Evolutionary conservation across 208 protist species (phyloP).

Genomic region (Wallacemonas sp.): DNA sequence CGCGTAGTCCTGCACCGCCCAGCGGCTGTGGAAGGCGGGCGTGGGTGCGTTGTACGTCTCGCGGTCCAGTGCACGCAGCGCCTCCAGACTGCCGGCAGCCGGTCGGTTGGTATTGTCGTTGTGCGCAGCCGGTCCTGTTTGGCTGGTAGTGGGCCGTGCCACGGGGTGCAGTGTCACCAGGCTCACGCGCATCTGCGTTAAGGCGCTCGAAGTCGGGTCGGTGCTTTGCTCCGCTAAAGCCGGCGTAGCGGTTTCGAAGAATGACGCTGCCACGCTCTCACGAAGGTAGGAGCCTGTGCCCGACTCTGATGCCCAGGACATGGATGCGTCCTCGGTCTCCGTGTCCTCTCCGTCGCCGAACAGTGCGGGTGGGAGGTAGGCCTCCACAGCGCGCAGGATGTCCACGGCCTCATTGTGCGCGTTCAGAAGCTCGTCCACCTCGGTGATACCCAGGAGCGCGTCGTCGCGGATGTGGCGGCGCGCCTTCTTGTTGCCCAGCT

Average conservation of each 20-base stretch:
- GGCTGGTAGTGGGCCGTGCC: neutral
- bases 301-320: neutral
- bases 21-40: conserved; percentile 1
- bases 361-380: conserved; percentile 1
- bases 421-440: conserved; percentile 1
- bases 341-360: neutral
- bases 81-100: neutral
- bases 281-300: neutral
- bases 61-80: neutral
- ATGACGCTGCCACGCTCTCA: neutral
- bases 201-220: neutral
- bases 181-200: neutral
- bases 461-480: conserved; percentile 10
- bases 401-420: conserved; percentile 13
- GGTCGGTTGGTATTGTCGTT: neutral
- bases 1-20: conserved; percentile 9
- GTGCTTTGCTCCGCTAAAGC: neutral
- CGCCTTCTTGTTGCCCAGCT: conserved; percentile 5
- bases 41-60: neutral
- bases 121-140: neutral
- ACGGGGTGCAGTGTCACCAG: neutral
- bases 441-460: neutral
- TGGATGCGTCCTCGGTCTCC: neutral
- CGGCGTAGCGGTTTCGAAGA: no score
- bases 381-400: neutral